A percentile compares a stretch with the other conserved stretches of the same genome.
Conservation (phyloP, 2,329 filamentous ascomycete genomes). For the Bipolaris gigantea region DNA sequence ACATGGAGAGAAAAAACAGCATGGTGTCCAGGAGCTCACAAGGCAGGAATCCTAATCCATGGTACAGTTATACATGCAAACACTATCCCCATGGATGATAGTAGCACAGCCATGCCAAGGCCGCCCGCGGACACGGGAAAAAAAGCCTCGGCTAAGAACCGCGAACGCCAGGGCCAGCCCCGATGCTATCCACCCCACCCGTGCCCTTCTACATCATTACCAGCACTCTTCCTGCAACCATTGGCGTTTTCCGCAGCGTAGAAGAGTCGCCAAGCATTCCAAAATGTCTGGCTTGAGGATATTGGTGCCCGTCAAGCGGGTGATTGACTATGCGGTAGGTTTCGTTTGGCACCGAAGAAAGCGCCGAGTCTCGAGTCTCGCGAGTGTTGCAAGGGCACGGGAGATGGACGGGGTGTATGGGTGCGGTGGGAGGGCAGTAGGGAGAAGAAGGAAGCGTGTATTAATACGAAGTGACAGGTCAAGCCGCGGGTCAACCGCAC, state of each 20-base stretch:
- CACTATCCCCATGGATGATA: neutral
- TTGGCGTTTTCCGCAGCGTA: neutral
- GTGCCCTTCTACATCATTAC: slow-evolving; percentile 11
- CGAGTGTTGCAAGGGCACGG: neutral
- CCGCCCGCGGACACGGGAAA: slow-evolving; percentile 4
- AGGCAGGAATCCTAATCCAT: too few relatives aligned
- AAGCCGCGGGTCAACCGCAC: slow-evolving; percentile 71
- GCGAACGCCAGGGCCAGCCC: slow-evolving; percentile 5
- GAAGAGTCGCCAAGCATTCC: slow-evolving; percentile 1
- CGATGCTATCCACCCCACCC: slow-evolving; percentile 18
- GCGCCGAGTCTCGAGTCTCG: neutral
- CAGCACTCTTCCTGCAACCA: slow-evolving; percentile 1
- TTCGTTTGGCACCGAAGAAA: neutral
- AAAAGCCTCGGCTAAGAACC: slow-evolving; percentile 16
- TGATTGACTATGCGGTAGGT: slow-evolving; percentile 61
- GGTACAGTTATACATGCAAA: too few relatives aligned
- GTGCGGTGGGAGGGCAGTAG: too few relatives aligned
- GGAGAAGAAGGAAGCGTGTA: too few relatives aligned
- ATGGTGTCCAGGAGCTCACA: too few relatives aligned
- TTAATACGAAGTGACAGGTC: slow-evolving; percentile 50
- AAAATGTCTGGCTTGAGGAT: slow-evolving; percentile 55
- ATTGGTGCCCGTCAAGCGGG: slow-evolving; percentile 60
- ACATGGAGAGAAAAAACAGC: too few relatives aligned
- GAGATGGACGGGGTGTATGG: neutral
- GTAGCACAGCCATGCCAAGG: slow-evolving; percentile 6